These are phyloP conservation scores for Elaeis oleifera DNA, from an alignment of 202 grass and related monocot genomes.

Conservation along the genomic window DNA sequence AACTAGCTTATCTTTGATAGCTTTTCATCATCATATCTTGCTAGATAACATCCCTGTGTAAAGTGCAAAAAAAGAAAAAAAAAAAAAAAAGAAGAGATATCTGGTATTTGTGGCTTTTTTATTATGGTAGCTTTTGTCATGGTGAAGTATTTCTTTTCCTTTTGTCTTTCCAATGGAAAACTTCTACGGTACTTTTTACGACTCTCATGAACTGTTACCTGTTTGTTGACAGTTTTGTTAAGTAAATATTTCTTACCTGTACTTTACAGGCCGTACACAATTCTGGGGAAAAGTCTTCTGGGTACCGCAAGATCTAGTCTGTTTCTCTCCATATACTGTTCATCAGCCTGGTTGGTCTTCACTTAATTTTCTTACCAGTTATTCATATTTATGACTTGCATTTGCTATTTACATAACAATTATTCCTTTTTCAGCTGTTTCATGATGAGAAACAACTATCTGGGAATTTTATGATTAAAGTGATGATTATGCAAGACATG, in stretches of 20 bases:
- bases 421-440: too few species aligned
- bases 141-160: neutral
- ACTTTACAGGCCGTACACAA: constrained; percentile 63
- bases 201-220: too few species aligned
- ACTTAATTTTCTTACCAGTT: neutral
- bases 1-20: too few species aligned
- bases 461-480: too few species aligned
- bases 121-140: neutral
- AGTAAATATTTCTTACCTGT: neutral
- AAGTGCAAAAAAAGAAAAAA: too few species aligned
- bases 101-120: too few species aligned
- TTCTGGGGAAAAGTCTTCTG: constrained; percentile 83
- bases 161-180: neutral
- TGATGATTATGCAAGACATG: too few species aligned
- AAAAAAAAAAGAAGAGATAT: too few species aligned
- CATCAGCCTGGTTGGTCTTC: constrained; percentile 75
- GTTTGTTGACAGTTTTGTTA: neutral
- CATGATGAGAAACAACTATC: too few species aligned
- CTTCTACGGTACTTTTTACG: too few species aligned
- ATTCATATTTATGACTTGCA: constrained; percentile 13
- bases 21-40: too few species aligned
- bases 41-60: too few species aligned
- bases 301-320: constrained; percentile 81
- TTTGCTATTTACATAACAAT: neutral
- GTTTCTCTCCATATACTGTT: constrained; percentile 82